Conservation (phyloP, 139 green algal genomes). For the Pleodorina starrii region DNA sequence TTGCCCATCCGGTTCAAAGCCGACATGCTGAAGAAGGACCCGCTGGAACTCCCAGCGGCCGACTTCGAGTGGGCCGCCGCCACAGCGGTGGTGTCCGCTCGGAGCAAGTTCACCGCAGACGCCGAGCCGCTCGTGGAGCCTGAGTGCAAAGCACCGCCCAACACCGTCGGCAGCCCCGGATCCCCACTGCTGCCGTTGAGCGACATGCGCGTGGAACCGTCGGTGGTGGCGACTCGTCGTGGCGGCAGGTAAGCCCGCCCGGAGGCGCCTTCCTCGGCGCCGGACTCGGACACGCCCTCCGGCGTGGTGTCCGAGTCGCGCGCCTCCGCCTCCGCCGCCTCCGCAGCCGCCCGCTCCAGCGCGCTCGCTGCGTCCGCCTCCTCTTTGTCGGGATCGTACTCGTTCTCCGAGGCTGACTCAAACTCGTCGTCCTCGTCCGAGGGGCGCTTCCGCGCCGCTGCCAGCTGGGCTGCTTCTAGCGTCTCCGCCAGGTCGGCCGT, state of each 20-base stretch:
- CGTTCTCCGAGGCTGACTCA: conserved; percentile 51
- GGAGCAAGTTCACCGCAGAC: neutral
- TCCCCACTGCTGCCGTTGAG: neutral
- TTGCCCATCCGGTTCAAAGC: conserved; percentile 31
- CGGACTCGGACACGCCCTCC: neutral
- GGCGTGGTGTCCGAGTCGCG: neutral
- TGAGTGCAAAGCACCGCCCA: neutral
- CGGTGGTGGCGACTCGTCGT: neutral
- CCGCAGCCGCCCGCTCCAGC: conserved; percentile 19
- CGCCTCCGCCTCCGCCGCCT: neutral
- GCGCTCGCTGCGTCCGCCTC: neutral
- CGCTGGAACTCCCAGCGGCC: neutral
- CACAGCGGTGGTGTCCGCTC: neutral
- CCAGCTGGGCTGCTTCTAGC: too few species aligned
- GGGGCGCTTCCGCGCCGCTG: neutral
- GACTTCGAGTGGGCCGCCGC: neutral
- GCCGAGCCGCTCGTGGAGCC: neutral
- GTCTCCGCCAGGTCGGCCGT: neutral
- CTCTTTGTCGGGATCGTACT: conserved; percentile 35
- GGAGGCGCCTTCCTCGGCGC: neutral
- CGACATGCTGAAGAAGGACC: conserved; percentile 39
- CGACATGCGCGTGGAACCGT: neutral
- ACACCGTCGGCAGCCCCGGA: neutral
- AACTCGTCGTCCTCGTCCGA: conserved; percentile 18
- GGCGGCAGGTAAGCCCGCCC: neutral